Base-by-base conservation (phyloP, 257 asterid genomes). In the Solanum verrucosum region DNA sequence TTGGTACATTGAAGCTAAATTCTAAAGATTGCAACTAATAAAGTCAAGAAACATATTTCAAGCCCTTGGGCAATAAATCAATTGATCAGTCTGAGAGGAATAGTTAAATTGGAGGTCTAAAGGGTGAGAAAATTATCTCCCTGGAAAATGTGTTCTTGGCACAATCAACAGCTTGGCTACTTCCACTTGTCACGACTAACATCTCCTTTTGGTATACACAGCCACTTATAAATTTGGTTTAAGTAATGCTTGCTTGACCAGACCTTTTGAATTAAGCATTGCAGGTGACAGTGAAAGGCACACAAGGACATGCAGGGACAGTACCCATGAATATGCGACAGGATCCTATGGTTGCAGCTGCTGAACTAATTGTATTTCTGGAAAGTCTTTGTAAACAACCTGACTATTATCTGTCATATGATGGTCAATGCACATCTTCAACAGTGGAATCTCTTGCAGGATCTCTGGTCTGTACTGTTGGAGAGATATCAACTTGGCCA, bases 221-320 rank as follows among this genome's bases (percentile, higher is more conserved):
- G 42, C 23, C 18, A 0, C 85, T 46, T 25, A 44, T 79, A 44
- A 9, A 2, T 85, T 67, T 56, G 75, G 6, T 16, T 25, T 8
- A 85, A 18, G 35, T 7, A 67, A 5, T 23, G 65, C 78, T 85
- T 21, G 67, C 40, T 27, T 70, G 65, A 59, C 7, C 68, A 31
- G 67, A 21, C 52, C 46, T 71, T 37, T 44, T 46, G 71, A 42
- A 35, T 86, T 65, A 87, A 38, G 63, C 77, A 87, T 84, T 90
- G 88, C 92, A 97, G 98, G 99, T 96, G 90, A 94, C 94, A 0
- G 98, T 96, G 88, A 96, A 90, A 94, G 99, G 99, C 81, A 93
- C 99, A 73, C 99, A 97, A 92, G 99, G 99, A 87, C 99, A 97
- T 85, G 99, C 99, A 1, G 99, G 99, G 89, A 97, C 99, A 56